These are phyloP conservation scores for Massospora cicadina DNA, from an alignment of 371 early-diverging fungal species.

Conservation along the genomic window DNA sequence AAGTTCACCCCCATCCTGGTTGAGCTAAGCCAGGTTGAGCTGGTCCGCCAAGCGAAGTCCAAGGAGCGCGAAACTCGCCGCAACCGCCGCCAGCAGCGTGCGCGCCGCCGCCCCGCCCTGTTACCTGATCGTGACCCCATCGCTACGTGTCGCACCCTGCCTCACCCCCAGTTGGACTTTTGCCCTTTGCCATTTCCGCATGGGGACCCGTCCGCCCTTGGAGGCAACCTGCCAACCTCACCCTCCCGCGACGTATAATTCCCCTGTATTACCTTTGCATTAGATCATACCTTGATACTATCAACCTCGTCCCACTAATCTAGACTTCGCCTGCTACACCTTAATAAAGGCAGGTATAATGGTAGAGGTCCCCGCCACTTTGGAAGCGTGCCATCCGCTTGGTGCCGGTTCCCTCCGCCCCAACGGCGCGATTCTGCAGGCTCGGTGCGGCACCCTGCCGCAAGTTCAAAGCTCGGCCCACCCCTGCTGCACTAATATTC, in stretches of 20 bases:
- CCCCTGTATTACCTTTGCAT: neutral
- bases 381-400: too few relatives aligned
- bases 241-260: neutral
- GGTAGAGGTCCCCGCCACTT: neutral
- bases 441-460: too few relatives aligned
- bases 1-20: slow-evolving; percentile 42
- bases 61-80: slow-evolving; percentile 49
- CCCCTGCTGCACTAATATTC: too few relatives aligned
- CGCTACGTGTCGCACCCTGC: slow-evolving; percentile 22
- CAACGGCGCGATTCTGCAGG: too few relatives aligned
- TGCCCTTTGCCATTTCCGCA: neutral
- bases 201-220: neutral
- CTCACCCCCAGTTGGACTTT: neutral
- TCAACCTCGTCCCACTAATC: neutral
- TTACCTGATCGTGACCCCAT: slow-evolving; percentile 51
- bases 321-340: neutral
- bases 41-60: slow-evolving; percentile 61
- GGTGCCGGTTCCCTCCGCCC: too few relatives aligned
- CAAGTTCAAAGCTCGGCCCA: too few relatives aligned
- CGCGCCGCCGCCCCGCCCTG: slow-evolving; percentile 42
- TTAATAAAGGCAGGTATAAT: neutral
- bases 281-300: neutral
- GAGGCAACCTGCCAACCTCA: neutral
- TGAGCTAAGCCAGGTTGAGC: slow-evolving; percentile 48
- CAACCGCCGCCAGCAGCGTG: slow-evolving; percentile 54